These are phyloP conservation scores for Nemania sp. DNA, from an alignment of 2,329 filamentous ascomycete species.

Conservation along the genomic window DNA sequence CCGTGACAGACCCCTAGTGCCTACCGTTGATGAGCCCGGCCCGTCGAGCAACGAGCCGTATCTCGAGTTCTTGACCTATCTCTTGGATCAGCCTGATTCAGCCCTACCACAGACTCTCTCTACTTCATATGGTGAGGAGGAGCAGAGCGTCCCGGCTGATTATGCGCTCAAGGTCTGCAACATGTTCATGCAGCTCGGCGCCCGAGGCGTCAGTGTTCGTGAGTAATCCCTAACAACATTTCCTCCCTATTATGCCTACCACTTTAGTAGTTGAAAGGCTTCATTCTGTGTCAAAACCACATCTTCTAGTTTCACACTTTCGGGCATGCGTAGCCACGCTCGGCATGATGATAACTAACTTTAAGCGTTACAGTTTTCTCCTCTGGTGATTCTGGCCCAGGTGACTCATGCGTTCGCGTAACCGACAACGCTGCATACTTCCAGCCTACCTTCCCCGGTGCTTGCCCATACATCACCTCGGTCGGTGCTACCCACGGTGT, in stretches of 20 bases:
- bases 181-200: constrained; percentile 72
- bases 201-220: constrained; percentile 69
- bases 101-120: constrained; percentile 70
- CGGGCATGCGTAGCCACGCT: neutral
- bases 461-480: constrained; percentile 66
- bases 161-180: constrained; percentile 72
- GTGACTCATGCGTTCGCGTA: constrained; percentile 72
- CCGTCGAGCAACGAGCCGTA: constrained; percentile 77
- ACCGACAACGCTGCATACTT: constrained; percentile 55
- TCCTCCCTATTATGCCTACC: neutral
- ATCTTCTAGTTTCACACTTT: neutral
- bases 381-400: constrained; percentile 69
- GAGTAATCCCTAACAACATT: constrained; percentile 10
- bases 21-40: constrained; percentile 62
- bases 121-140: constrained; percentile 74
- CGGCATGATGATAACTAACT: constrained; percentile 10
- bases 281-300: neutral
- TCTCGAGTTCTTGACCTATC: constrained; percentile 70
- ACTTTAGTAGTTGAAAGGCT: neutral
- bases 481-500: constrained; percentile 65
- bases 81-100: constrained; percentile 63
- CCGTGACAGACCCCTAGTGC: constrained; percentile 63
- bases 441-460: constrained; percentile 56
- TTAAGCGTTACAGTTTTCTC: constrained; percentile 59
- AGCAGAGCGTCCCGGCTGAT: constrained; percentile 70